Conservation (phyloP, 2,329 filamentous ascomycete species). For the Sarocladium brachiariae region DNA sequence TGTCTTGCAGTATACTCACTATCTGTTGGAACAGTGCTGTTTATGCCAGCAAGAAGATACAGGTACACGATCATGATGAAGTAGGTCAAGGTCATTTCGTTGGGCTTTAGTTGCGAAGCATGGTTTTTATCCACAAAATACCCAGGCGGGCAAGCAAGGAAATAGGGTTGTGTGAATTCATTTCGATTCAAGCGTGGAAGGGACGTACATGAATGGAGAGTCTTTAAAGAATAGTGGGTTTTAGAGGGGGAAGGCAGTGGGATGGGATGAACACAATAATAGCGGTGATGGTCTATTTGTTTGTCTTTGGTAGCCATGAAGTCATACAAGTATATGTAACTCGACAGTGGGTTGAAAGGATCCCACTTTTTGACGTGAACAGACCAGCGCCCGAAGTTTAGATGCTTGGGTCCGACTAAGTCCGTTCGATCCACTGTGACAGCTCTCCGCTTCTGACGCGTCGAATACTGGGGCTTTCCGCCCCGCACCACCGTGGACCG, state of each 20-base stretch:
- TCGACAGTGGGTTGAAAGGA: no score
- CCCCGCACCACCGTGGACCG: not conserved
- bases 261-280: no score
- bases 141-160: not conserved
- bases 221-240: not conserved
- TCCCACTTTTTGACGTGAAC: no score
- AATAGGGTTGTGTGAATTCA: no score
- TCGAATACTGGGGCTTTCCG: no score
- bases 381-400: conserved; percentile 4
- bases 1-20: no score
- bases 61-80: not conserved
- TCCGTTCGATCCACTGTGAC: conserved; percentile 5
- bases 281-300: no score
- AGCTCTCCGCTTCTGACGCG: not conserved
- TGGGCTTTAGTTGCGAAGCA: not conserved
- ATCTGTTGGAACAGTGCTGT: no score
- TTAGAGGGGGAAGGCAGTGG: not conserved
- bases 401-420: conserved; percentile 1
- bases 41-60: no score
- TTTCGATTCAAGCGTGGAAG: not conserved
- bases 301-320: no score
- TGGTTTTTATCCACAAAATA: conserved; percentile 9
- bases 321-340: no score
- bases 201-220: not conserved
- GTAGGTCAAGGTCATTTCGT: not conserved